Evolutionary conservation across 495 filamentous ascomycete species (phyloP).

Genomic region (Penicillium lividum): DNA sequence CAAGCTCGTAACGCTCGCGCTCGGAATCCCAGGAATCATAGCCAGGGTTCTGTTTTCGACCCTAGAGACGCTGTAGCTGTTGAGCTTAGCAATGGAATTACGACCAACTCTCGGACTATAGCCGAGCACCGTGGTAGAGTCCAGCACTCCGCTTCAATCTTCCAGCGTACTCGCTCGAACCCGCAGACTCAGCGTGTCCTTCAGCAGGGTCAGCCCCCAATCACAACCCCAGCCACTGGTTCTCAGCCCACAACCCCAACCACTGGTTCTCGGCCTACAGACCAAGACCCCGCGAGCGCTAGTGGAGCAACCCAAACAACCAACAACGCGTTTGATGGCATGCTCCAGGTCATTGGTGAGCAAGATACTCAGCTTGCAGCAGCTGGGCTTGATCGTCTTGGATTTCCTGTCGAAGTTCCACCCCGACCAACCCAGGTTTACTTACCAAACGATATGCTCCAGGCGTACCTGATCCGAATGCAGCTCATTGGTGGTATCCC

Average conservation of each 20-base stretch:
- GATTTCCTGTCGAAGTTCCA: neutral
- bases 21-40: neutral
- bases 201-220: too few relatives aligned
- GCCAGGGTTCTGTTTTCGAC: neutral
- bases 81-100: neutral
- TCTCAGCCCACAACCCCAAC: neutral
- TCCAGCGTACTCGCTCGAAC: neutral
- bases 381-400: neutral
- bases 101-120: neutral
- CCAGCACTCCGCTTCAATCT: neutral
- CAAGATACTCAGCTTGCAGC: neutral
- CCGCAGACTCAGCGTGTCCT: too few relatives aligned
- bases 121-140: neutral
- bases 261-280: neutral
- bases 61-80: neutral
- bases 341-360: neutral
- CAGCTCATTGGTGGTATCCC: conserved; percentile 35
- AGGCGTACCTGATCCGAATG: conserved; percentile 34
- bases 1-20: neutral
- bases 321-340: neutral
- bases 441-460: conserved; percentile 14
- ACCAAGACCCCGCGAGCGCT: neutral
- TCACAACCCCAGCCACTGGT: too few relatives aligned
- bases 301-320: neutral
- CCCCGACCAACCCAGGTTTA: neutral